A percentile compares a stretch with the other conserved stretches of the same genome.
phyloP scores from a whole-genome alignment of 192 early-diverging fungal genomes.

The Mortierella hygrophila region DNA sequence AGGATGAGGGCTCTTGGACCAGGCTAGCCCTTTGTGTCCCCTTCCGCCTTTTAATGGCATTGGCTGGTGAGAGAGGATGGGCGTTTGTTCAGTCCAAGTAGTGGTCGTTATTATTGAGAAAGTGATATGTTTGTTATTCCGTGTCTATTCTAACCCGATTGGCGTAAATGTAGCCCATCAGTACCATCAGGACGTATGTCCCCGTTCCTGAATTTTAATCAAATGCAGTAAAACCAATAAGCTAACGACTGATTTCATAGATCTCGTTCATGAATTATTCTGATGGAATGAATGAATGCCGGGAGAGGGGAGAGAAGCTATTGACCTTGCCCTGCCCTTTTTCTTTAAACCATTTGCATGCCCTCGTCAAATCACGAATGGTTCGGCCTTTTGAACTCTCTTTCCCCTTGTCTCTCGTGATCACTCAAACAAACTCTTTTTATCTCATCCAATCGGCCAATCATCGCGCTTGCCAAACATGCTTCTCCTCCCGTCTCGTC shows the following conservation, averaged over 20 bases:
- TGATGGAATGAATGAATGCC: not conserved
- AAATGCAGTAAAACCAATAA: not conserved
- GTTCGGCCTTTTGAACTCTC: not conserved
- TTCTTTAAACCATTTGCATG: not conserved
- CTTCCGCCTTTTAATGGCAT: not conserved
- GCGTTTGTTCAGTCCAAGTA: not conserved
- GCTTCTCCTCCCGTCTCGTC: not conserved
- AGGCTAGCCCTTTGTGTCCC: not conserved
- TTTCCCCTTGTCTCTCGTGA: not conserved
- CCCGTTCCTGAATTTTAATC: not conserved
- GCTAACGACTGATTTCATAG: not conserved
- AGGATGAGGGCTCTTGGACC: not conserved
- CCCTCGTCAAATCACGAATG: constrained; percentile 6
- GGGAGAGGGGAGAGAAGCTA: not conserved
- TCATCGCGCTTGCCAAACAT: not conserved
- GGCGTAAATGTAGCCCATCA: not conserved
- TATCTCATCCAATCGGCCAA: not conserved
- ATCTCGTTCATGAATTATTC: not conserved
- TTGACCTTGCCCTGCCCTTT: not conserved
- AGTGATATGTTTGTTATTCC: not conserved
- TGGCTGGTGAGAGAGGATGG: not conserved
- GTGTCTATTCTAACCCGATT: constrained; percentile 1
- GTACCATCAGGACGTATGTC: not conserved
- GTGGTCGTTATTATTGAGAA: not conserved
- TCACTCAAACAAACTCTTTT: not conserved